Base-by-base conservation (phyloP, 352 stramenopile genomes). In the Phytophthora podocarpi region DNA sequence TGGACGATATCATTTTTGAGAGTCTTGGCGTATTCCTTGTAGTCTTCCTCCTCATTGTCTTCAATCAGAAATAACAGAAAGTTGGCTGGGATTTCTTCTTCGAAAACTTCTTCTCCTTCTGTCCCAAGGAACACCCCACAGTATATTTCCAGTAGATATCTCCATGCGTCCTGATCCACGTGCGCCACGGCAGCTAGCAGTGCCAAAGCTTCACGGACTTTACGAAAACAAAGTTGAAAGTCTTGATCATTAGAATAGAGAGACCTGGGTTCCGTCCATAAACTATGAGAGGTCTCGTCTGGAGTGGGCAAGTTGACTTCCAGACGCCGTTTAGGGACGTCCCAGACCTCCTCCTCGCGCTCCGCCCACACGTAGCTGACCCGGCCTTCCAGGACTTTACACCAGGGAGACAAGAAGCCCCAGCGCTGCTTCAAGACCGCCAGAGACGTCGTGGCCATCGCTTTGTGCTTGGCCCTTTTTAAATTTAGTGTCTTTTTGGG, bases 131-230 rank as follows among this genome's bases (percentile, higher is more conserved):
- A 24, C n/a, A 76, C 60, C 2, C 46, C 43, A 20, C 70, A 79
- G n/a, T 59, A 18, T 4, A 66, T 34, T n/a, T 57, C 27, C 4
- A 79, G 47, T 13, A 79, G 18, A 57, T 58, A 59, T 30, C 47
- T 66, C 70, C 70, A 79, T 4, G 35, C 53, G 5, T 32, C 34
- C 42, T 64, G 48, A 27, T 68, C 63, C 23, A 68, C 47, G 16
- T 41, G 42, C 3, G 62, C 59, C 23, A 78, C 60, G 6, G 71
- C 51, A n/a, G 49, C 56, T n/a, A 78, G 30, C 8, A 78, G 49
- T 28, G 71, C 65, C 16, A 74, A 40, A 5, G 51, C 64, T 18
- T 78, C 70, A 2, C 60, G 24, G 10, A 54, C 16, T 59, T 55
- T 62, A 13, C 42, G 28, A 18, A 43, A 61, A 31, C 7, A 26